Percentiles rank a stretch among this genome's conserved stretches.
phyloP scores from a whole-genome alignment of 2,329 filamentous ascomycete species.

The Neofusicoccum sp. region DNA sequence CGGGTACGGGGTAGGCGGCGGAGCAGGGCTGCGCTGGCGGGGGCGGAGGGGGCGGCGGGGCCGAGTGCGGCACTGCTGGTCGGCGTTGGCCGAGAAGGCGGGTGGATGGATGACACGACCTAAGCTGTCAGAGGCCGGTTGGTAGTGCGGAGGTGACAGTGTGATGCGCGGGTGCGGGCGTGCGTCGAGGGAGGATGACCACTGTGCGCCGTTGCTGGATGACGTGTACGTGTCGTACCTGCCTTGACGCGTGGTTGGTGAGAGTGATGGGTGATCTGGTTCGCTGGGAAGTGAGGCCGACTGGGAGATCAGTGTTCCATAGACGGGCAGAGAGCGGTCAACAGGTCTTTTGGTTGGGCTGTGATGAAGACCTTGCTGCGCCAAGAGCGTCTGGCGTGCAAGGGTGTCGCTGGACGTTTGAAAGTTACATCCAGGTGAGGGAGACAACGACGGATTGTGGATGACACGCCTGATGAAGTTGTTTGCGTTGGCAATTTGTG shows the following conservation, averaged over 20 bases:
- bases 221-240: neutral
- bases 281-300: neutral
- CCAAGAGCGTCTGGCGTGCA: neutral
- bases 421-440: neutral
- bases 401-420: neutral
- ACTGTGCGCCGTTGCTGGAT: neutral
- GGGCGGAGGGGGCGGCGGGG: neutral
- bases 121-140: conserved; percentile 39
- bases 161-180: neutral
- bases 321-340: neutral
- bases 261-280: neutral
- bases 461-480: neutral
- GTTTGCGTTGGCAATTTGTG: neutral
- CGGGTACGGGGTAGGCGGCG: neutral
- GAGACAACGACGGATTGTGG: neutral
- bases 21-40: neutral
- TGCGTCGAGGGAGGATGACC: neutral
- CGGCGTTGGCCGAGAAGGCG: conserved; percentile 51
- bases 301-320: neutral
- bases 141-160: neutral
- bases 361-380: neutral
- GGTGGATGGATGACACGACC: conserved; percentile 40
- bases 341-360: neutral
- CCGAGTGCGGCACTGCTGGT: neutral
- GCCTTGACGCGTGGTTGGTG: neutral